Evolutionary conservation across 2,329 filamentous ascomycete genomes (phyloP), one percentile per base, ranked within the genome.

Genomic region (Hypoxylon sp.): DNA sequence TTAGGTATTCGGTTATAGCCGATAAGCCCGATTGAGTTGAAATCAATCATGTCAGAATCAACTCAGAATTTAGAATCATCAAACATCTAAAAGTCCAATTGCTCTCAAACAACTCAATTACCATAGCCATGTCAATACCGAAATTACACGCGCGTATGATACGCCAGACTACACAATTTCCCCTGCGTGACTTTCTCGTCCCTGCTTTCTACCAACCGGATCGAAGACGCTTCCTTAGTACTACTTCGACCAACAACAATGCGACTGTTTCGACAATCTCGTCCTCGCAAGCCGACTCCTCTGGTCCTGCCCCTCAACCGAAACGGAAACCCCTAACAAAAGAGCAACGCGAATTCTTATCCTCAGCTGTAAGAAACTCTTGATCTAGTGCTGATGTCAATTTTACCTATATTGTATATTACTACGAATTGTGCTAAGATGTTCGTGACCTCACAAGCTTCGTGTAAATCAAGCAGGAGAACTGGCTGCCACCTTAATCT

Each of bases 401-500:
- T 19, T n/a, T n/a, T n/a, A n/a, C n/a, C n/a, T n/a, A n/a, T n/a
- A n/a, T n/a, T n/a, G 29, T 21, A 20, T 7, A 35, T 19, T 25
- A 42, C 30, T 32, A 38, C 13, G 15, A 30, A 7, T 42, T 36
- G 21, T 53, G 11, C 26, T 56, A 49, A 51, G 34, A 13, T 17
- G 7, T 17, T 11, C n/a, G n/a, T n/a, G n/a, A 19, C 27, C 36
- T 52, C 35, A 57, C 7, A 63, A 88, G 84, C 85, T 97, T 20
- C 91, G 94, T 56, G 94, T 99, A 49, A 97, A 99, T 73, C 94
- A 99, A 75, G 91, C 94, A 16, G 94, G 94, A 68, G 94, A 99
- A 74, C 84, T 99, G n/a, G 94, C 94, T 45, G 94, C 94, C 20
- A 93, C 90, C 17, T 83, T 96, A 47, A 99, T 99, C 71, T 99